Base-by-base conservation (phyloP, 352 stramenopile species). In the Lagenidium giganteum region DNA sequence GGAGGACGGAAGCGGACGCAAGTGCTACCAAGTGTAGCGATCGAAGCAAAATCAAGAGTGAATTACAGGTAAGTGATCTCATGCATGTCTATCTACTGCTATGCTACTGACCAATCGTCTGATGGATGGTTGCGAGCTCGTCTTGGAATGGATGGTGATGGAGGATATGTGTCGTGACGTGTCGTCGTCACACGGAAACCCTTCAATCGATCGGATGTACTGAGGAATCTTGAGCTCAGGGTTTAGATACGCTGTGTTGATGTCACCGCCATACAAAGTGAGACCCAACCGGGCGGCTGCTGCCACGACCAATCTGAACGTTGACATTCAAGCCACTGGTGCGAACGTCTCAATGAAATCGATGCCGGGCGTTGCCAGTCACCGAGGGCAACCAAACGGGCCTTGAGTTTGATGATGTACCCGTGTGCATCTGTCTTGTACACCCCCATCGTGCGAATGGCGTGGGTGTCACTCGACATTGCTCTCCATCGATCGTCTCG, bases 231-330 rank as follows among this genome's bases (percentile, higher is more conserved):
- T 32, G 3, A 51, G 21, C 5, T 25, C n/a, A 24, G 44, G 31
- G 18, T 51, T 44, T 18, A 31, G 13, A 20, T 51, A 51, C 6
- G 44, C 44, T 16, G 44, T 51, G 27, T 51, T 51, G 11, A 40
- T 51, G 18, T 51, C 44, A 21, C 31, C 42, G n/a, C 30, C 37
- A 18, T 24, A 42, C 24, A 51, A 12, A 8, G 4, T 43, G 14
- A 51, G 28, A 44, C 28, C 31, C 27, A 45, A 12, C 18, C 25
- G 12, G 3, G 39, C 39, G 9, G 39, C 23, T n/a, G 26, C 9
- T 11, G 25, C 39, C 5, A 46, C 9, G 11, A 36, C 8, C 16
- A 31, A n/a, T n/a, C 39, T 5, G 25, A 46, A 46, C n/a, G 35
- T 18, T 25, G 35, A 24, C 35, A 25, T 26, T 12, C 35, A 8